These are phyloP conservation scores for Alternaria gansuensis DNA, from an alignment of 2,329 filamentous ascomycete species.

Conservation along the genomic window DNA sequence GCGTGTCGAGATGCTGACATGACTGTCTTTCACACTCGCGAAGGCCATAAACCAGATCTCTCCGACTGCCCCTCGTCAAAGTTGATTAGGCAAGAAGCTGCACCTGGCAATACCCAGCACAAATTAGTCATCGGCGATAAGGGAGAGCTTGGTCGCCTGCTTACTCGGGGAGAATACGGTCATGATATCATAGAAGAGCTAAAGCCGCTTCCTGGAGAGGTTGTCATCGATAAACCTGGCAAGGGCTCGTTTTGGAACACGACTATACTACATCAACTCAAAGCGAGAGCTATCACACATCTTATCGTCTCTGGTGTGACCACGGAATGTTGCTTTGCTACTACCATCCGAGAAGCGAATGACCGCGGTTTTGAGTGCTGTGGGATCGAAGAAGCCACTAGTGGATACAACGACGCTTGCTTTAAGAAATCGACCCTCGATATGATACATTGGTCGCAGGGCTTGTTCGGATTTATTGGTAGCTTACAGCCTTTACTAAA, in stretches of 20 bases:
- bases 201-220: constrained; percentile 60
- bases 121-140: constrained; percentile 62
- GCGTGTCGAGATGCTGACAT: constrained; percentile 56
- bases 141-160: constrained; percentile 62
- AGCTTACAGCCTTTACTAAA: constrained; percentile 55
- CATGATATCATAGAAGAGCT: constrained; percentile 66
- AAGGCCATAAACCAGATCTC: constrained; percentile 62
- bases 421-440: constrained; percentile 60
- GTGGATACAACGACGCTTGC: constrained; percentile 59
- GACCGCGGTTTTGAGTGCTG: constrained; percentile 70
- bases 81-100: constrained; percentile 58
- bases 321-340: constrained; percentile 67
- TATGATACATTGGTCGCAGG: constrained; percentile 62
- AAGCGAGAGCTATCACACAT: constrained; percentile 66
- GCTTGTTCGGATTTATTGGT: constrained; percentile 61
- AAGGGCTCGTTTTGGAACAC: constrained; percentile 69
- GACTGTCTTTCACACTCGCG: constrained; percentile 60
- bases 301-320: constrained; percentile 67
- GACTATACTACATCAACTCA: constrained; percentile 61
- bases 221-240: constrained; percentile 66
- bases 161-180: constrained; percentile 64
- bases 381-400: constrained; percentile 56
- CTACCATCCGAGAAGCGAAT: constrained; percentile 65
- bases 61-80: constrained; percentile 64
- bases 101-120: constrained; percentile 57